These are phyloP conservation scores for Onygena corvina DNA, from an alignment of 2,329 filamentous ascomycete genomes.

Conservation along the genomic window DNA sequence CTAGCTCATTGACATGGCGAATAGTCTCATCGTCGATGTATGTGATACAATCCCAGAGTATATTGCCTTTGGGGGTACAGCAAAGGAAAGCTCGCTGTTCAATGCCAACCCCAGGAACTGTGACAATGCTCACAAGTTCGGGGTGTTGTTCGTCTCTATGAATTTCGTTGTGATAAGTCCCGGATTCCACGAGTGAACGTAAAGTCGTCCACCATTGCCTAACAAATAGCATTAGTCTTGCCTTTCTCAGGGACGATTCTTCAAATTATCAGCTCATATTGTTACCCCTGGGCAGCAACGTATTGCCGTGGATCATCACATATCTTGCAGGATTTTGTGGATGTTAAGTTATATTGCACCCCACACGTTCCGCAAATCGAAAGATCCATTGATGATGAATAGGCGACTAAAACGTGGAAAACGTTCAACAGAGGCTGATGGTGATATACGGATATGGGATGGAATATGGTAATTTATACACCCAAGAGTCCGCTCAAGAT, in stretches of 20 bases:
- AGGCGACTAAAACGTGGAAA: not conserved
- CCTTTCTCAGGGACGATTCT: not conserved
- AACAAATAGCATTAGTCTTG: not conserved
- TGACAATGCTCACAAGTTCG: constrained; percentile 21
- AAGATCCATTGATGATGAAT: constrained; percentile 18
- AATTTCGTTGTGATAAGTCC: constrained; percentile 20
- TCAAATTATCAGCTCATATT: not conserved
- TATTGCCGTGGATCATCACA: constrained; percentile 26
- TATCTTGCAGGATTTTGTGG: constrained; percentile 21
- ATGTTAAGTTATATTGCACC: constrained; percentile 17
- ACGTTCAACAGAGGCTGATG: too few species aligned
- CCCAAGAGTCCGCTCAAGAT: too few species aligned
- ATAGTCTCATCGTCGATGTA: constrained; percentile 56
- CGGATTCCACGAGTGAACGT: constrained; percentile 17
- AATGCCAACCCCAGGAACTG: constrained; percentile 52
- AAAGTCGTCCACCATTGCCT: constrained; percentile 25
- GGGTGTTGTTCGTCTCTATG: constrained; percentile 14
- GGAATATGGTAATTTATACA: too few species aligned
- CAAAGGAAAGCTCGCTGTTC: constrained; percentile 63
- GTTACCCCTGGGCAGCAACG: constrained; percentile 21
- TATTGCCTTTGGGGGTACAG: constrained; percentile 52
- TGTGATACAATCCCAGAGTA: constrained; percentile 70
- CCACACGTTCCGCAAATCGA: constrained; percentile 22
- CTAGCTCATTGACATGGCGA: constrained; percentile 43
- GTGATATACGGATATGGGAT: too few species aligned